These are phyloP conservation scores for Emmonsiellopsis sp. DNA, from an alignment of 2,329 filamentous ascomycete species.

Conservation along the genomic window DNA sequence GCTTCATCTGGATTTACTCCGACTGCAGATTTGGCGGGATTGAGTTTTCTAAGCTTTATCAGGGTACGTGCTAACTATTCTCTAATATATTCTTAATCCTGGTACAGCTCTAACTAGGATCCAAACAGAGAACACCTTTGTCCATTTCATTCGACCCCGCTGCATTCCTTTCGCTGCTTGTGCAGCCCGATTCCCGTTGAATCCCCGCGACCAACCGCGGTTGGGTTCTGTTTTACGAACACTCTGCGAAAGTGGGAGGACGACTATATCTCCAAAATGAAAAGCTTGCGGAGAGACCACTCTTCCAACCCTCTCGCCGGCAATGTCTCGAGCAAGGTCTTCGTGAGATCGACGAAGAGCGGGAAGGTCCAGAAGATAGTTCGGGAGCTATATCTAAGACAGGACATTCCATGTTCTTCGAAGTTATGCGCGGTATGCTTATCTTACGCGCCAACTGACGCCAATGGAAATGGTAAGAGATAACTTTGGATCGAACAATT, in stretches of 20 bases:
- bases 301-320: conserved; percentile 48
- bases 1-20: background rate
- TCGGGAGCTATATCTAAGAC: conserved; percentile 86
- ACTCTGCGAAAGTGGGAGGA: conserved; percentile 1
- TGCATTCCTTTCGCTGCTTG: background rate
- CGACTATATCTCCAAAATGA: conserved; percentile 37
- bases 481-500: background rate
- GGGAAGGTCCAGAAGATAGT: conserved; percentile 99
- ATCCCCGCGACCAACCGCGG: background rate
- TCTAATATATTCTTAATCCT: background rate
- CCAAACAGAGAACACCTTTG: background rate
- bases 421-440: conserved; percentile 73
- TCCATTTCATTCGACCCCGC: background rate
- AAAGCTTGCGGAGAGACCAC: conserved; percentile 52
- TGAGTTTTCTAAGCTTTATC: background rate
- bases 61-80: background rate
- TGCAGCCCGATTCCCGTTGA: background rate
- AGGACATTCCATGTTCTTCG: conserved; percentile 96
- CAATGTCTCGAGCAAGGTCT: conserved; percentile 90
- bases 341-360: conserved; percentile 85
- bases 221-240: background rate
- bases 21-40: background rate
- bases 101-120: background rate
- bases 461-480: conserved; percentile 61
- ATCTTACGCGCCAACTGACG: conserved; percentile 66